These are phyloP conservation scores for Besnoitia besnoiti DNA, from an alignment of 169 alveolate genomes.

Conservation along the genomic window DNA sequence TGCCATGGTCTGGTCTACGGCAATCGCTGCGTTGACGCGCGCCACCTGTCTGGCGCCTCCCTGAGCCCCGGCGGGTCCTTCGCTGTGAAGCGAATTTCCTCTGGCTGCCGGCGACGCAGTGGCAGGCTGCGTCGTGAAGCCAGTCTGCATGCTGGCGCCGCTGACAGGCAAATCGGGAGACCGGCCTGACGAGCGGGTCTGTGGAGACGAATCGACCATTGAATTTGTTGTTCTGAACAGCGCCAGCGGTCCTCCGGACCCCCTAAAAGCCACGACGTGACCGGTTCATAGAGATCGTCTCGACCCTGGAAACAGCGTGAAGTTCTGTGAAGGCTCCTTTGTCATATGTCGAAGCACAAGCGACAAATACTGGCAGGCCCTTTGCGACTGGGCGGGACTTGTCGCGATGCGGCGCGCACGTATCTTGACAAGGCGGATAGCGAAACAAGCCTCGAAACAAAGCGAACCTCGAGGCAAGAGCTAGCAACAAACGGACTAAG, in stretches of 20 bases:
- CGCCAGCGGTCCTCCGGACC: neutral
- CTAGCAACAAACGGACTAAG: too few species aligned
- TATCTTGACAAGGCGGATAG: too few species aligned
- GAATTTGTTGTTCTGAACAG: neutral
- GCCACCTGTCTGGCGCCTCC: neutral
- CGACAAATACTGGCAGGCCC: too few species aligned
- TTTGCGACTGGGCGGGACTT: too few species aligned
- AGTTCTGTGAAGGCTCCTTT: too few species aligned
- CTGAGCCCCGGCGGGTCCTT: neutral
- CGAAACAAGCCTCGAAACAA: too few species aligned
- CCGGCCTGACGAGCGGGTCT: neutral
- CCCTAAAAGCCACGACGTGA: neutral
- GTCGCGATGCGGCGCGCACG: too few species aligned
- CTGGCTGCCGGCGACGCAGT: neutral
- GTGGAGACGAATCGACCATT: neutral
- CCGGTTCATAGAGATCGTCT: neutral
- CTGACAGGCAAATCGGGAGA: neutral
- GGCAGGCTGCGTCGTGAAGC: neutral
- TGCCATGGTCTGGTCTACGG: neutral
- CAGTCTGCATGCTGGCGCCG: neutral
- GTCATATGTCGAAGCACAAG: too few species aligned
- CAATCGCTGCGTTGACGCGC: neutral
- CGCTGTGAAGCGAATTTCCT: neutral
- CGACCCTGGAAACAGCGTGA: too few species aligned
- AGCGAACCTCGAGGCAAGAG: too few species aligned